Evolutionary conservation across 2,329 filamentous ascomycete genomes (phyloP).

Genomic region (Dissoconium aciculare): DNA sequence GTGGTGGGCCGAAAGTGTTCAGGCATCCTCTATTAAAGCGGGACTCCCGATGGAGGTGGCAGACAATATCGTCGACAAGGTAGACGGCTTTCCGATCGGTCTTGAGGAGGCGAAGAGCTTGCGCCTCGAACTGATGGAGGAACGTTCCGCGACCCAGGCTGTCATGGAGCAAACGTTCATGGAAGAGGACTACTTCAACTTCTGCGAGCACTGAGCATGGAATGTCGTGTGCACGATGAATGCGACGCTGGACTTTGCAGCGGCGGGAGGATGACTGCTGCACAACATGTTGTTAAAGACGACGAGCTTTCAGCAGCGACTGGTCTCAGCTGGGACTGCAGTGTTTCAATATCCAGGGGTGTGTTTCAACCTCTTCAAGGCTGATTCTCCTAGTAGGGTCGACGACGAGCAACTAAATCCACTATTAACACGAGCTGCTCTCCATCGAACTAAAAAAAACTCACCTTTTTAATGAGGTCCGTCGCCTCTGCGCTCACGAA

Average conservation of each 20-base stretch:
- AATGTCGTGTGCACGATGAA: no score
- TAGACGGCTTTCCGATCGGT: constrained; percentile 17
- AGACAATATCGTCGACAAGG: constrained; percentile 15
- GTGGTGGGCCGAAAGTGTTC: constrained; percentile 26
- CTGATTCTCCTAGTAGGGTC: constrained; percentile 84
- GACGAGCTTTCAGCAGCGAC: no score
- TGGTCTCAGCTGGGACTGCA: no score
- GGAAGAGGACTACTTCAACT: constrained; percentile 13
- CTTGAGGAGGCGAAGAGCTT: constrained; percentile 18
- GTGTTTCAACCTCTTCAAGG: constrained; percentile 67
- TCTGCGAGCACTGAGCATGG: constrained; percentile 20
- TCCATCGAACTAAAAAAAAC: constrained; percentile 4
- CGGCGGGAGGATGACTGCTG: no score
- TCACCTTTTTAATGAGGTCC: constrained; percentile 63
- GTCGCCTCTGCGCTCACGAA: constrained; percentile 79
- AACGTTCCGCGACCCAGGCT: constrained; percentile 14
- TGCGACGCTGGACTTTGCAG: no score
- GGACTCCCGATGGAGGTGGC: constrained; percentile 18
- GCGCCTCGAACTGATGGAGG: constrained; percentile 20
- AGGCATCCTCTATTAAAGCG: constrained; percentile 9
- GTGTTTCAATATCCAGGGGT: constrained; percentile 93
- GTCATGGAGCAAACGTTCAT: constrained; percentile 9
- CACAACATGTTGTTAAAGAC: no score
- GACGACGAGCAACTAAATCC: constrained; percentile 58
- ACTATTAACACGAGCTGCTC: not conserved